These are phyloP conservation scores for Rubus parviflorus DNA, from an alignment of 306 rosid species.

Conservation along the genomic window DNA sequence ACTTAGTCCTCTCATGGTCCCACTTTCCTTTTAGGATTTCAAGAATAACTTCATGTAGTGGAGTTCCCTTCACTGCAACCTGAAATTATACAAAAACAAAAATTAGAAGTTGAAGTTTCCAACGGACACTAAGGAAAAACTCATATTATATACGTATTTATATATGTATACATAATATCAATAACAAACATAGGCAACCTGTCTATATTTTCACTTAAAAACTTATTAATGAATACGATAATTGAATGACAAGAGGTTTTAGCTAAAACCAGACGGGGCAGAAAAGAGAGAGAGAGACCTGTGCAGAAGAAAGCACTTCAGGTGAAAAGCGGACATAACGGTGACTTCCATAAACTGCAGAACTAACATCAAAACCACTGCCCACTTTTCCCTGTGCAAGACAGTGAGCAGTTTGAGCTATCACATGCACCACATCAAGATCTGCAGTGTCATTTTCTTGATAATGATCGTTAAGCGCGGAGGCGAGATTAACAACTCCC, in stretches of 20 bases:
- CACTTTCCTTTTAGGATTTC: constrained; percentile 72
- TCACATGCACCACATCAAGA: constrained; percentile 78
- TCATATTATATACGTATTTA: neutral
- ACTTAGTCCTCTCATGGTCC: constrained; percentile 83
- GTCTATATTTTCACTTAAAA: neutral
- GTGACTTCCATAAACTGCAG: constrained; percentile 99
- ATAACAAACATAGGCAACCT: neutral
- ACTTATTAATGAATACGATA: neutral
- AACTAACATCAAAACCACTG: constrained; percentile 97
- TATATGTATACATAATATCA: neutral
- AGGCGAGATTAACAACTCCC: constrained; percentile 65
- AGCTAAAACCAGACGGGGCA: too few species aligned
- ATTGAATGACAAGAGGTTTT: neutral
- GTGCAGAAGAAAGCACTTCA: constrained; percentile 80
- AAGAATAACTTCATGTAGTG: constrained; percentile 56
- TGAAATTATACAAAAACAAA: constrained; percentile 31
- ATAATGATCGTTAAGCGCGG: constrained; percentile 30
- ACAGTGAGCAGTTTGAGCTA: constrained; percentile 97
- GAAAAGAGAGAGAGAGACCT: constrained; percentile 45
- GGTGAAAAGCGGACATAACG: constrained; percentile 97
- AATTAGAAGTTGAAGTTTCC: neutral
- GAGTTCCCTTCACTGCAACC: constrained; percentile 51
- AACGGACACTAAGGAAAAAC: neutral
- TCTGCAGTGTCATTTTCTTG: constrained; percentile 44
- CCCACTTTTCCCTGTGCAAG: constrained; percentile 98